These are phyloP conservation scores for Viridothelium virens DNA, from an alignment of 495 filamentous ascomycete genomes.

Conservation along the genomic window DNA sequence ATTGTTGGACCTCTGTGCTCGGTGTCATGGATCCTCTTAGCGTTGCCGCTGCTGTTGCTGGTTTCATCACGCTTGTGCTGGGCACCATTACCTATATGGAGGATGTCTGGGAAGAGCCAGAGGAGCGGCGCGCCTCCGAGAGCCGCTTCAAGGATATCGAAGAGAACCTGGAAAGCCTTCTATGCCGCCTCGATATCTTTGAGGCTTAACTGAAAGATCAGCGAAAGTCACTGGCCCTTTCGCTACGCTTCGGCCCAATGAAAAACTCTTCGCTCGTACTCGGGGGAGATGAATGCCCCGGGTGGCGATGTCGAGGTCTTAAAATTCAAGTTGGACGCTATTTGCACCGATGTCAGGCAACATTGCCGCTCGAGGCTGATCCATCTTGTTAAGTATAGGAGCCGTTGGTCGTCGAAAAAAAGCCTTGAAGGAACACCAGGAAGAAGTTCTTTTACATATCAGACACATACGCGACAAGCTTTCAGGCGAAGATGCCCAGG, in stretches of 20 bases:
- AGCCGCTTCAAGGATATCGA: not conserved
- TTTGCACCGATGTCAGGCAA: not conserved
- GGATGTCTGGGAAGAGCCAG: constrained; percentile 2
- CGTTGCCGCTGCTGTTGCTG: not conserved
- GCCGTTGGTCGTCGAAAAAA: not conserved
- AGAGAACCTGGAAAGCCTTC: not conserved
- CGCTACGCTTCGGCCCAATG: not conserved
- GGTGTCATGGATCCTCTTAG: not conserved
- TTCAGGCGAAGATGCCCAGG: not conserved
- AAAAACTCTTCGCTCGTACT: not conserved
- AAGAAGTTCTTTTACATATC: not conserved
- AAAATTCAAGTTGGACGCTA: not conserved
- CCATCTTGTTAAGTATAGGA: not conserved
- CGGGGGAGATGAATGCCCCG: not conserved
- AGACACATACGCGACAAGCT: constrained; percentile 6
- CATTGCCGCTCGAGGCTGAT: not conserved
- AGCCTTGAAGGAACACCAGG: not conserved
- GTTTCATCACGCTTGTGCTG: not conserved
- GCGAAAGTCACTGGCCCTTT: not conserved
- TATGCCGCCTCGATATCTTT: not conserved
- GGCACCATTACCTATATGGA: not conserved
- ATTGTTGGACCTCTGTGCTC: not conserved
- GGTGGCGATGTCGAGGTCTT: not conserved
- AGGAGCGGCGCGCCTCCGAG: not conserved
- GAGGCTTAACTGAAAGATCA: not conserved